Evolutionary conservation across 148 eudicot genomes (phyloP), one percentile per base, ranked within the genome.

Genomic region (Vaccinium macrocarpon): DNA sequence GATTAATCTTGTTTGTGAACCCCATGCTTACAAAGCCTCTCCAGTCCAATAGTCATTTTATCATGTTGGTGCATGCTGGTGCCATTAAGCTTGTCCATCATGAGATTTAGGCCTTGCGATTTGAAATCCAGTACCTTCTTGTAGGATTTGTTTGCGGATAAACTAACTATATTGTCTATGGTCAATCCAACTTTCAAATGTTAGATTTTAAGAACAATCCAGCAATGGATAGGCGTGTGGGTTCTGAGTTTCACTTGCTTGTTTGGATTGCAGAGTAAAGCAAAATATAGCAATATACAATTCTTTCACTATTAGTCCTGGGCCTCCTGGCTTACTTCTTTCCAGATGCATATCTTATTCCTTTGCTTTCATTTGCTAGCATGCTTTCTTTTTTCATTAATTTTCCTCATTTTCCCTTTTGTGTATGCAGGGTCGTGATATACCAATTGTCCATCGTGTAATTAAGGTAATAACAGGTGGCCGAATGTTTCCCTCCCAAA

Each of bases 371-470:
- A 19, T 51, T 77, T 55, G 52, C 21, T 71, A 46, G 52, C 16
- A 12, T 76, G 6, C 51, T 71, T 83, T n/a, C 11, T 19, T 1
- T 29, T 8, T 81, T 27, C 11, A 61, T 84, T 71, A 15, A 79
- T 15, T 53, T 86, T 2, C 78, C 52, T 59, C 78, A 75, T 83
- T 68, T 89, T 82, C 91, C 35, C 74, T 27, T 70, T 9, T 73
- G n/a, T 73, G 49, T 6, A 19, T 16, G 77, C 52, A 95, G 98
- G 95, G 91, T 38, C 97, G 94, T 59, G 89, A 87, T 27, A 95
- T 94, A 85, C 96, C 98, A 48, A 95, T 95, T 87, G 98, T 95
- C 68, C 98, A 95, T 88, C 94, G 98, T 32, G 95, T 91, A 51
- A 95, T 92, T 70, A 90, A 92, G 97, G 98, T 95, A 93, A 85